phyloP scores from a whole-genome alignment of 169 alveolate species.

The Plasmodium gallinaceum region DNA sequence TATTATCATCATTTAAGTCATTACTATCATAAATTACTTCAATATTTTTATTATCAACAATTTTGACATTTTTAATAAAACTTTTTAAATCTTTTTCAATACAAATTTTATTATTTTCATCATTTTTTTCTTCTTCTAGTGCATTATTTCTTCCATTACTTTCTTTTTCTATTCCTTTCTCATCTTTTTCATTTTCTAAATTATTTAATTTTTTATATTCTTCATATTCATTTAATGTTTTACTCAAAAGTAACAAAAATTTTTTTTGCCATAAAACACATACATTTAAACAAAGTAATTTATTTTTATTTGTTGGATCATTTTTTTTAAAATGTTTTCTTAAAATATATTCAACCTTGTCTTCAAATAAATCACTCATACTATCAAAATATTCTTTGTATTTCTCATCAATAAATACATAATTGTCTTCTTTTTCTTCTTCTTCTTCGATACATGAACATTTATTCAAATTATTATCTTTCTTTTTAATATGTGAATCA shows the following conservation, averaged over 20 bases:
- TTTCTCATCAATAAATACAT: constrained; percentile 67
- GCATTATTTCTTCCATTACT: not conserved
- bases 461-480: no score
- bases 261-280: constrained; percentile 56
- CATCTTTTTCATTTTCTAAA: constrained; percentile 6
- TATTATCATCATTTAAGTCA: constrained; percentile 25
- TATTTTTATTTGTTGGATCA: constrained; percentile 68
- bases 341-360: constrained; percentile 46
- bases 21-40: constrained; percentile 48
- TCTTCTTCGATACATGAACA: not conserved
- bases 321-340: constrained; percentile 67
- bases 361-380: constrained; percentile 72
- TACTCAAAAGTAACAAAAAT: constrained; percentile 31
- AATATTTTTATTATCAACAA: constrained; percentile 24
- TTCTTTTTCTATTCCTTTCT: not conserved
- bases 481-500: not conserved
- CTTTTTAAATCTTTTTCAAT: constrained; percentile 45
- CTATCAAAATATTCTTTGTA: constrained; percentile 58
- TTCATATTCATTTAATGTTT: constrained; percentile 39
- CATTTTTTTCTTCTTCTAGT: not conserved
- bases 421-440: constrained; percentile 37
- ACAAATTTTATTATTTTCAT: not conserved
- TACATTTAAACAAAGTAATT: constrained; percentile 44
- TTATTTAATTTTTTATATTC: constrained; percentile 27
- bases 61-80: constrained; percentile 43